Conservation (phyloP, 1,284 basidiomycete species). For the Pseudozyma thailandica region DNA sequence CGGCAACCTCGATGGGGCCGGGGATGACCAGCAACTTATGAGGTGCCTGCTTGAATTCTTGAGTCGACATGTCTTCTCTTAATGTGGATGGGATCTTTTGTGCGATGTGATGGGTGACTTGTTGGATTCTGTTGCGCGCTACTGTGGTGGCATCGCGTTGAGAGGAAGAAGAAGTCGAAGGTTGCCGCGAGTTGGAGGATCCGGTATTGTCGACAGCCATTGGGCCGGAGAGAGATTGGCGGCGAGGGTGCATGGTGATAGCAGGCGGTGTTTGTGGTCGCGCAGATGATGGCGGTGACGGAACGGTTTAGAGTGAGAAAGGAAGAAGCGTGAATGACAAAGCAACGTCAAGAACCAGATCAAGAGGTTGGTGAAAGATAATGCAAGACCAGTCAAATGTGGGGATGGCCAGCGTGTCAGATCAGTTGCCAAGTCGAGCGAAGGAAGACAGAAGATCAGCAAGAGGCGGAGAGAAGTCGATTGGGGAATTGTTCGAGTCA, state of each 20-base stretch:
- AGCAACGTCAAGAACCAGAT: neutral
- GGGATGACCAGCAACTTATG: constrained; percentile 73
- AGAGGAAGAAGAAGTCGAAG: constrained; percentile 27
- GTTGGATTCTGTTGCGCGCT: constrained; percentile 36
- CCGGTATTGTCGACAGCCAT: constrained; percentile 23
- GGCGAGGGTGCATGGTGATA: constrained; percentile 23
- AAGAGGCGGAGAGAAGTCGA: constrained; percentile 1
- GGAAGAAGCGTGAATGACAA: neutral
- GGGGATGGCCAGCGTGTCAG: neutral
- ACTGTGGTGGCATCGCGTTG: constrained; percentile 23
- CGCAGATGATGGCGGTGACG: neutral
- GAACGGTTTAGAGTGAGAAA: neutral
- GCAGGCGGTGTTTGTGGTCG: neutral
- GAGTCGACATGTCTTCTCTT: constrained; percentile 43
- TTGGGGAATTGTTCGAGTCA: constrained; percentile 15
- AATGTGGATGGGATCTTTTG: constrained; percentile 49
- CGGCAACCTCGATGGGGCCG: constrained; percentile 82
- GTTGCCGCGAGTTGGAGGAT: constrained; percentile 18
- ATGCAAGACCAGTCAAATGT: neutral
- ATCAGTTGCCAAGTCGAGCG: neutral
- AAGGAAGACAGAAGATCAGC: neutral
- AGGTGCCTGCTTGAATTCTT: constrained; percentile 60
- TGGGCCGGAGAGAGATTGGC: constrained; percentile 43
- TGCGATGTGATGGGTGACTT: constrained; percentile 39
- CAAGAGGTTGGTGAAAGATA: neutral